Percentiles rank a stretch among this genome's conserved stretches.
Evolutionary conservation across 371 early-diverging fungal genomes (phyloP).

Genomic region (Blakeslea trispora): DNA sequence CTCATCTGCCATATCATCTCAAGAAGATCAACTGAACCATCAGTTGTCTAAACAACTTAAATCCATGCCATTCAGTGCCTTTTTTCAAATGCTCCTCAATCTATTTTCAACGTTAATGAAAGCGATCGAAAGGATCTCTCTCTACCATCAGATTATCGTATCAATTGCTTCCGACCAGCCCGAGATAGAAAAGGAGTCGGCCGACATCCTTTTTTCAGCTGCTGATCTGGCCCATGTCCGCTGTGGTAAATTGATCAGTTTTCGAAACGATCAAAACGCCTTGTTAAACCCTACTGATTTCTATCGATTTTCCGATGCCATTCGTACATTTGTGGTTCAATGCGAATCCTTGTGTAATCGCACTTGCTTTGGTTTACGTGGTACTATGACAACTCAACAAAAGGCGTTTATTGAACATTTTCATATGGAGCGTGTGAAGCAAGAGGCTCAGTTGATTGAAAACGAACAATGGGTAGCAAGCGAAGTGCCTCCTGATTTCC

Average conservation of each 20-base stretch:
- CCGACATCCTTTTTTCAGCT: conserved; percentile 70
- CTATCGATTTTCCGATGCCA: conserved; percentile 73
- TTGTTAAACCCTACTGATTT: conserved; percentile 86
- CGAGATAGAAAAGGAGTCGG: conserved; percentile 47
- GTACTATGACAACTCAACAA: conserved; percentile 79
- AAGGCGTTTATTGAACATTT: conserved; percentile 87
- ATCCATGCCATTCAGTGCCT: conserved; percentile 81
- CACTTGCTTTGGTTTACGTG: conserved; percentile 84
- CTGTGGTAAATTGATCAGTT: conserved; percentile 83
- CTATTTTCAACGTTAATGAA: conserved; percentile 72
- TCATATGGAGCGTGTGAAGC: conserved; percentile 87
- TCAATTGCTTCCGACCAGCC: conserved; percentile 19
- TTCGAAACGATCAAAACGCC: conserved; percentile 87
- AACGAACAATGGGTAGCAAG: conserved; percentile 94
- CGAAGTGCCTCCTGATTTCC: conserved; percentile 91
- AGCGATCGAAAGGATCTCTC: conserved; percentile 60
- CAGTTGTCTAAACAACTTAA: conserved; percentile 52
- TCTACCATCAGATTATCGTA: conserved; percentile 60
- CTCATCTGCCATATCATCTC: not conserved
- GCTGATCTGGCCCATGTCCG: conserved; percentile 85
- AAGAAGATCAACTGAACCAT: conserved; percentile 4
- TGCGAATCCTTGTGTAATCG: conserved; percentile 78
- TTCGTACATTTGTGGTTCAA: conserved; percentile 77
- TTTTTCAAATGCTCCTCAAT: conserved; percentile 70
- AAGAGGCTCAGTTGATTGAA: conserved; percentile 85